Evolutionary conservation across 164 flowering plant genomes (phyloP).

Genomic region (Dillenia suffruticosa): DNA sequence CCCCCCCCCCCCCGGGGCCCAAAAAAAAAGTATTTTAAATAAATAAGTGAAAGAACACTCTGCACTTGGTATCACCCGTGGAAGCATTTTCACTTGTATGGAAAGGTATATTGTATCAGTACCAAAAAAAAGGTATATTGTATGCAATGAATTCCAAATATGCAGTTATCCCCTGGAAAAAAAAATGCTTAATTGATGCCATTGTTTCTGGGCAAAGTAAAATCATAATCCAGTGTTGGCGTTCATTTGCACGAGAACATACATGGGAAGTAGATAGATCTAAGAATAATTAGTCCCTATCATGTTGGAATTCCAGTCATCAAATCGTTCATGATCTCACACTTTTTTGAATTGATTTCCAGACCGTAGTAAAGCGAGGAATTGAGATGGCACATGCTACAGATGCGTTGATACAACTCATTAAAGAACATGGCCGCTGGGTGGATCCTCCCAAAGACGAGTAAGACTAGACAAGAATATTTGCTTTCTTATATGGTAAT

Average conservation of each 20-base stretch:
- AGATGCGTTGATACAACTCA: constrained; percentile 87
- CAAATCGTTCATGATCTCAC: not conserved
- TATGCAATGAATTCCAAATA: too few relatives aligned
- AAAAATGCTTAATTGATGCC: too few relatives aligned
- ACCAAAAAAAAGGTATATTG: too few relatives aligned
- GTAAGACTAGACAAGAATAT: constrained; percentile 16
- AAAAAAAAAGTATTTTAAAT: not conserved
- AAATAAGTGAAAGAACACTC: not conserved
- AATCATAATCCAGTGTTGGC: not conserved
- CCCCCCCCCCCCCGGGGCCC: not conserved
- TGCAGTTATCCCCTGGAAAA: too few relatives aligned
- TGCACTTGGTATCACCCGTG: not conserved
- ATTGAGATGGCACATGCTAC: constrained; percentile 87
- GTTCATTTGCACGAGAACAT: not conserved
- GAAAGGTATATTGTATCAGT: too few relatives aligned
- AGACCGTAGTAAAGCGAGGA: constrained; percentile 90
- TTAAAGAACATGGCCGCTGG: constrained; percentile 97
- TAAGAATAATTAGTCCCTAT: not conserved
- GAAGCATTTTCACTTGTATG: not conserved
- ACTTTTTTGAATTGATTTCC: constrained; percentile 13
- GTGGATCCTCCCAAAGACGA: constrained; percentile 88
- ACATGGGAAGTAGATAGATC: not conserved
- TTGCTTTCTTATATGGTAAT: not conserved
- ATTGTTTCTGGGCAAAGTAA: not conserved
- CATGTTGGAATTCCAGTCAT: not conserved